Conservation (phyloP, 2,329 filamentous ascomycete genomes). For the Ampelomyces quisqualis region DNA sequence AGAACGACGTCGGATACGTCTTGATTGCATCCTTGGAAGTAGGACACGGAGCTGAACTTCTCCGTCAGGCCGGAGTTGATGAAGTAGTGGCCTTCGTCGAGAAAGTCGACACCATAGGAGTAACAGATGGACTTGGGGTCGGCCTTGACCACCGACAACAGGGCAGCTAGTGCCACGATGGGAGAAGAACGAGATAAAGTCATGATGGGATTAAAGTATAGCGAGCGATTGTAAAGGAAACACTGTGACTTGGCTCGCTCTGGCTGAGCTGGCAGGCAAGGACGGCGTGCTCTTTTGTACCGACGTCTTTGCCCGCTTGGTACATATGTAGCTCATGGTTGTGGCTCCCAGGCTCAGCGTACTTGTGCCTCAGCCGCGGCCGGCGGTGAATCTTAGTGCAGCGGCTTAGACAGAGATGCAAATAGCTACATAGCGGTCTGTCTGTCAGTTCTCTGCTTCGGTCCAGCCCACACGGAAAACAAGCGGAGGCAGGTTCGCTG, state of each 20-base stretch:
- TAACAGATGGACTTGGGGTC: conserved; percentile 34
- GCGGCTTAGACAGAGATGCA: conserved; percentile 20
- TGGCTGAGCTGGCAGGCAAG: conserved; percentile 6
- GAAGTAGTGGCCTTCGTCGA: conserved; percentile 48
- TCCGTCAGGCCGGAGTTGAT: conserved; percentile 48
- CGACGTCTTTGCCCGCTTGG: conserved; percentile 8
- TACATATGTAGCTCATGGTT: conserved; percentile 8
- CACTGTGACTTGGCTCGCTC: conserved; percentile 2
- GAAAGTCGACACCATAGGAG: conserved; percentile 47
- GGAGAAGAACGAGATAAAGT: conserved; percentile 26
- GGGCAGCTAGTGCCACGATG: conserved; percentile 24
- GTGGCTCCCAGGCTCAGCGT: conserved; percentile 13
- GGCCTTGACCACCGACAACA: conserved; percentile 27
- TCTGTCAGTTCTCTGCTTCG: conserved; percentile 14
- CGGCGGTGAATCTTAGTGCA: conserved; percentile 15
- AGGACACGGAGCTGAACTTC: conserved; percentile 47
- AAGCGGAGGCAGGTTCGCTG: conserved; percentile 14
- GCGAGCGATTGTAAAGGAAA: no score
- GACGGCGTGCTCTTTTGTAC: conserved; percentile 26
- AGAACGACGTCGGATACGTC: conserved; percentile 47
- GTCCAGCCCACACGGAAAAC: conserved; percentile 16
- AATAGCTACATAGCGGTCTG: no score
- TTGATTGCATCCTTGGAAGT: conserved; percentile 48
- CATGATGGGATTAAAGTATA: conserved; percentile 18
- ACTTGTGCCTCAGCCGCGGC: conserved; percentile 10